A percentile compares a stretch with the other conserved stretches of the same genome.
These are phyloP conservation scores for Phytophthora agathidicida DNA, from an alignment of 352 stramenopile species.

Conservation along the genomic window DNA sequence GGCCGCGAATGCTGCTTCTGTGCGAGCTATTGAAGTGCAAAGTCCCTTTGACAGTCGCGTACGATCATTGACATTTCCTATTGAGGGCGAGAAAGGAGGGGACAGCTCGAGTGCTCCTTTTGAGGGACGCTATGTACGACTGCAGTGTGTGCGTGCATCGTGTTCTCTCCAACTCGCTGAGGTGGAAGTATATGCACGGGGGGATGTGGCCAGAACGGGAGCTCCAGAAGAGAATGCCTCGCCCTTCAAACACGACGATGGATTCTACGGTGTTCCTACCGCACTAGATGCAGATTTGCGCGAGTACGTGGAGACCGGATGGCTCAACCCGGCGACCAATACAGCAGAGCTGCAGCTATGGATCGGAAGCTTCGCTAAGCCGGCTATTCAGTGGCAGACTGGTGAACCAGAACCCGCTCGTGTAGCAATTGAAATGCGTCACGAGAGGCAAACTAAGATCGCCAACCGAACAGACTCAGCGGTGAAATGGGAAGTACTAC, in stretches of 20 bases:
- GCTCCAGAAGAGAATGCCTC: neutral
- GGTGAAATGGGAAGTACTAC: slow-evolving; percentile 29
- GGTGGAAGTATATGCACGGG: slow-evolving; percentile 47
- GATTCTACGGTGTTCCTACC: slow-evolving; percentile 62
- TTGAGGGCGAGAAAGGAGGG: neutral
- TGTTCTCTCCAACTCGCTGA: slow-evolving; percentile 72
- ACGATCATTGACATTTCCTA: slow-evolving; percentile 26
- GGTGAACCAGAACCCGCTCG: slow-evolving; percentile 7
- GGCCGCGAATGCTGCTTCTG: slow-evolving; percentile 8
- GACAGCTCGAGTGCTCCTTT: slow-evolving; percentile 7
- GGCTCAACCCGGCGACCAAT: slow-evolving; percentile 52
- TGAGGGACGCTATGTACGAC: slow-evolving; percentile 57
- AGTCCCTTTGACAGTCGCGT: slow-evolving; percentile 33
- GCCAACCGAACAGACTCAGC: slow-evolving; percentile 7
- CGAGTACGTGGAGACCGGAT: slow-evolving; percentile 65
- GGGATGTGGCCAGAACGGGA: neutral
- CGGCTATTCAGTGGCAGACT: slow-evolving; percentile 59
- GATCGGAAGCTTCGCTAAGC: slow-evolving; percentile 69
- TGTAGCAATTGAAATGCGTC: slow-evolving; percentile 35
- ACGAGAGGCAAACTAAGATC: slow-evolving; percentile 25
- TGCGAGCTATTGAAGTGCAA: slow-evolving; percentile 28
- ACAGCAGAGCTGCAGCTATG: slow-evolving; percentile 57
- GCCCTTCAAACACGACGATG: slow-evolving; percentile 42
- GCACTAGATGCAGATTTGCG: slow-evolving; percentile 43
- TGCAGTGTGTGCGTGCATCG: slow-evolving; percentile 51